Conservation (phyloP, 306 rosid genomes). For the Carpinus fangiana region DNA sequence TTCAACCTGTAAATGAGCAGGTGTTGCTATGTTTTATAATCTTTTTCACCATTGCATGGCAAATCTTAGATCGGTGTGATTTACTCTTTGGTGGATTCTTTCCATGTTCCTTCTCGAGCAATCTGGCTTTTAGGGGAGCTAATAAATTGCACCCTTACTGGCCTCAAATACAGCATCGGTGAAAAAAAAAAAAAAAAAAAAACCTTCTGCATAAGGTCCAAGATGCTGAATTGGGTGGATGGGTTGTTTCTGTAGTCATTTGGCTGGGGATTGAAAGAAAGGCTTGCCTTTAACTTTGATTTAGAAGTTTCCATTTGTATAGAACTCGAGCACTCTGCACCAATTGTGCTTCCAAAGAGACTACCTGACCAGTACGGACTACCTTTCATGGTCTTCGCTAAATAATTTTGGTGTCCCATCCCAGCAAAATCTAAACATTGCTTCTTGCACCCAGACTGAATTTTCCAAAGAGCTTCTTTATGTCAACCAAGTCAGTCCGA, state of each 20-base stretch:
- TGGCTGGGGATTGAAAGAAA: neutral
- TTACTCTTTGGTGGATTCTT: neutral
- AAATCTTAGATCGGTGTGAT: neutral
- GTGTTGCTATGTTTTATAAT: neutral
- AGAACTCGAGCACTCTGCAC: neutral
- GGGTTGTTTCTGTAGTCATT: neutral
- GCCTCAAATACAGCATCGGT: neutral
- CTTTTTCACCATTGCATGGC: neutral
- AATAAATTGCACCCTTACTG: neutral
- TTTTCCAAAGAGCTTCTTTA: neutral
- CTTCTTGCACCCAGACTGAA: neutral
- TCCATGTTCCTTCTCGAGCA: neutral
- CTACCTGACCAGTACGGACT: neutral
- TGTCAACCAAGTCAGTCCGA: neutral
- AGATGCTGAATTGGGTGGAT: neutral
- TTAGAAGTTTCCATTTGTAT: neutral
- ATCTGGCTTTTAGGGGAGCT: neutral
- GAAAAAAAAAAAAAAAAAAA: too few relatives aligned
- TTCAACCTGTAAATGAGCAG: conserved; percentile 24
- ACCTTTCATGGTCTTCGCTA: neutral
- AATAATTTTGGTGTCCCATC: neutral
- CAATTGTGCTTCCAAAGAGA: neutral
- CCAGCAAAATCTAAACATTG: neutral
- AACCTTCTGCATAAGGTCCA: neutral
- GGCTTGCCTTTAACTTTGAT: neutral